Conservation (phyloP, 345 rosid genomes). For the Camelina laxa region DNA sequence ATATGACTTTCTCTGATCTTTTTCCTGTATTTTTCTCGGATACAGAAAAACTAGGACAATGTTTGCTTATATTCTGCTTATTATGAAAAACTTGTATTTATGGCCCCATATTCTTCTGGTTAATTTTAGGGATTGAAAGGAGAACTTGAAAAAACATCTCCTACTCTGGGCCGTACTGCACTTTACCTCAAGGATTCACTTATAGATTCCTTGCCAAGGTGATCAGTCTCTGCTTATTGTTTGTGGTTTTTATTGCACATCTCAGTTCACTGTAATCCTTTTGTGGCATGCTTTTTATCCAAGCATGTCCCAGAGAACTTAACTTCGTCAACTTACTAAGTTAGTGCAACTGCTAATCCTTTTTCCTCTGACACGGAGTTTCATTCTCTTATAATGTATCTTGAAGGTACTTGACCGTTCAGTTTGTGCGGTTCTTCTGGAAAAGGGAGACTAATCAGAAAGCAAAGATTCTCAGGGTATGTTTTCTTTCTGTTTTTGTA, state of each 20-base stretch:
- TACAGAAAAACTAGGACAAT: neutral
- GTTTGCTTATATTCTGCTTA: conserved; percentile 9
- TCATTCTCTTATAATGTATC: conserved; percentile 27
- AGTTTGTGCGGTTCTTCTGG: conserved; percentile 99
- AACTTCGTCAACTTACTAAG: conserved; percentile 1
- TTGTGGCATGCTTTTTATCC: conserved; percentile 11
- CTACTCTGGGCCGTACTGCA: conserved; percentile 82
- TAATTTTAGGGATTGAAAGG: conserved; percentile 79
- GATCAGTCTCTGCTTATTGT: conserved; percentile 22
- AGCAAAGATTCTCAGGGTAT: conserved; percentile 95
- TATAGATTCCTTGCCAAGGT: conserved; percentile 84
- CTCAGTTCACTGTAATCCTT: conserved; percentile 15
- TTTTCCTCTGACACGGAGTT: conserved; percentile 5
- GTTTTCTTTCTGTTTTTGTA: conserved; percentile 22
- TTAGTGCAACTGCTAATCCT: conserved; percentile 1
- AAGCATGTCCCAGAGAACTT: conserved; percentile 2
- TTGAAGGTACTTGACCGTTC: conserved; percentile 93
- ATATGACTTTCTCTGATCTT: conserved; percentile 13
- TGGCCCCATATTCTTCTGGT: conserved; percentile 5
- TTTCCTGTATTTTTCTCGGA: neutral
- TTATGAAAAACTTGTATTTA: conserved; percentile 10
- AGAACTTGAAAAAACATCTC: conserved; percentile 92
- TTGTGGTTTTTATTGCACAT: neutral
- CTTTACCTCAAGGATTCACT: conserved; percentile 68
- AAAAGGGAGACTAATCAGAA: conserved; percentile 98